These are phyloP conservation scores for Verticillium nubilum DNA, from an alignment of 2,329 filamentous ascomycete species.

Conservation along the genomic window DNA sequence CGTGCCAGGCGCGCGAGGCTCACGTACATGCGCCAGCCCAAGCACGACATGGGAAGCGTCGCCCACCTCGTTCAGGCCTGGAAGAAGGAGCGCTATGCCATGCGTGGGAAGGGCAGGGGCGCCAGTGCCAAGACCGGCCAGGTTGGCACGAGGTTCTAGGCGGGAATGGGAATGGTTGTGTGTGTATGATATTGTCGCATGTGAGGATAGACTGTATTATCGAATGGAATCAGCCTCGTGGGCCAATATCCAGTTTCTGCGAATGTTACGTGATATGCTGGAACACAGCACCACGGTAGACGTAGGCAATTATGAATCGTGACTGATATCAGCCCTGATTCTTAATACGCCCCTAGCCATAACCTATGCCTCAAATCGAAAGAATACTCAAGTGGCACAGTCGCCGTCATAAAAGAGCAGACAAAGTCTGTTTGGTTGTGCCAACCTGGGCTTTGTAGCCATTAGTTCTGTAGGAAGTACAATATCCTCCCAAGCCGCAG, in stretches of 20 bases:
- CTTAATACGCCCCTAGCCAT: too few species aligned
- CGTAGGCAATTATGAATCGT: too few species aligned
- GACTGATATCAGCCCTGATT: too few species aligned
- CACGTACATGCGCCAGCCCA: slow-evolving; percentile 84
- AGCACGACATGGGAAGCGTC: slow-evolving; percentile 82
- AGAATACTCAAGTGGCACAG: background rate
- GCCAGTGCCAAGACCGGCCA: background rate
- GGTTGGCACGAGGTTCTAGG: slow-evolving; percentile 8
- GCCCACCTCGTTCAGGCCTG: slow-evolving; percentile 64
- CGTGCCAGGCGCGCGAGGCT: slow-evolving; percentile 80
- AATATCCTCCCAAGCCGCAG: background rate
- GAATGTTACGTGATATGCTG: background rate
- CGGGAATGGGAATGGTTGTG: too few species aligned
- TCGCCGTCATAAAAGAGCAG: background rate
- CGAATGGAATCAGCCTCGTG: background rate
- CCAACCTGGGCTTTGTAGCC: background rate
- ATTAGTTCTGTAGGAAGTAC: background rate
- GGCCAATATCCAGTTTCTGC: background rate
- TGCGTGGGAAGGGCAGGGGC: slow-evolving; percentile 18
- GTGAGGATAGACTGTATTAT: slow-evolving; percentile 7
- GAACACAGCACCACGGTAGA: too few species aligned
- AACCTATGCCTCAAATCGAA: too few species aligned
- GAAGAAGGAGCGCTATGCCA: slow-evolving; percentile 38
- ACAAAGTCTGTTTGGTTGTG: too few species aligned
- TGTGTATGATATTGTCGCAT: slow-evolving; percentile 20